These are phyloP conservation scores for Priceomyces medius DNA, from an alignment of 805 yeast genomes.

Conservation along the genomic window DNA sequence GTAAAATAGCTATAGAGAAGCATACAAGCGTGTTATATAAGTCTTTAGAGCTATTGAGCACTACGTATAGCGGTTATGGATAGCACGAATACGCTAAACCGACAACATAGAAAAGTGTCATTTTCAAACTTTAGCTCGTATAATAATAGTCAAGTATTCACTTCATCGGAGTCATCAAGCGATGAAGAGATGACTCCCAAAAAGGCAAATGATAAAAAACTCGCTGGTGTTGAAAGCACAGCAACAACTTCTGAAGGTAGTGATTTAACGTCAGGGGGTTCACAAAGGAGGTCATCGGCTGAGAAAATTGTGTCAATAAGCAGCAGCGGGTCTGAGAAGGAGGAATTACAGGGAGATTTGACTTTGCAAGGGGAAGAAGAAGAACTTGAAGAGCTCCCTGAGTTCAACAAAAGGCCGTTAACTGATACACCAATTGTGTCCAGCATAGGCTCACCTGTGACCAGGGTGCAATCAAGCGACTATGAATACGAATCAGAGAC, in stretches of 20 bases:
- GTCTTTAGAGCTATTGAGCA: not conserved
- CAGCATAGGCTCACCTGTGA: slow-evolving; percentile 52
- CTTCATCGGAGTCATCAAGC: slow-evolving; percentile 10
- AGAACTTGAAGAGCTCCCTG: slow-evolving; percentile 37
- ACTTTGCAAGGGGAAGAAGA: slow-evolving; percentile 3
- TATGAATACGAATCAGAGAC: slow-evolving; percentile 23
- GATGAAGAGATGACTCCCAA: slow-evolving; percentile 6
- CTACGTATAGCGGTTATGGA: not conserved
- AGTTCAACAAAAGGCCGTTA: slow-evolving; percentile 67
- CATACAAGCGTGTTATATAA: not conserved
- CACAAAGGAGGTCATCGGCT: not conserved
- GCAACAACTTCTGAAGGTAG: not conserved
- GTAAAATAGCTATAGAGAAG: not conserved
- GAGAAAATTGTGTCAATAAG: not conserved
- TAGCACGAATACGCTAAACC: slow-evolving; percentile 1
- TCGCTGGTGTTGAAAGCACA: not conserved
- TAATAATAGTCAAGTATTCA: slow-evolving; percentile 6
- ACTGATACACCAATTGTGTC: slow-evolving; percentile 74
- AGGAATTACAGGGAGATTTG: not conserved
- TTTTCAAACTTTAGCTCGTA: slow-evolving; percentile 13
- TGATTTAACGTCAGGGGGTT: not conserved
- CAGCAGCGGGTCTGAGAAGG: slow-evolving; percentile 1
- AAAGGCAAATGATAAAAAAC: not conserved
- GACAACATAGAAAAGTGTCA: slow-evolving; percentile 15
- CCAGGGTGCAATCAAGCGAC: slow-evolving; percentile 28